Evolutionary conservation across 805 yeast genomes (phyloP).

Genomic region (Kuraishia piskuri): DNA sequence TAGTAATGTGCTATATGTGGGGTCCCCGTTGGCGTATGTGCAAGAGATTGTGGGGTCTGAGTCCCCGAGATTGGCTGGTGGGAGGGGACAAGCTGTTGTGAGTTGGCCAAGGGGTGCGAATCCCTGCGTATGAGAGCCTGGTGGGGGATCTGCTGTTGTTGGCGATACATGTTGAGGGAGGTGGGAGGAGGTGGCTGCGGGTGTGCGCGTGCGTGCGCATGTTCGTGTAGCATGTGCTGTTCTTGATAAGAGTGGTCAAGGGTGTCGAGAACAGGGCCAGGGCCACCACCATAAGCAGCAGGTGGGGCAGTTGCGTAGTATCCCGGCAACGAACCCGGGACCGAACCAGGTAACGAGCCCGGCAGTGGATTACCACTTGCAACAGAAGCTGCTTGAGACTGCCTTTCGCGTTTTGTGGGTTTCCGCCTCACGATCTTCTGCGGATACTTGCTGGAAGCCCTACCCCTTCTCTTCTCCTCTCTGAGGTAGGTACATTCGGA

Average conservation of each 20-base stretch:
- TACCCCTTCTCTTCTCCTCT: constrained; percentile 35
- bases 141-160: background rate
- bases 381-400: background rate
- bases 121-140: background rate
- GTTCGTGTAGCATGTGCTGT: background rate
- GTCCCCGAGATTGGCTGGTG: background rate
- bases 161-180: background rate
- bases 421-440: constrained; percentile 19
- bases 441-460: constrained; percentile 35
- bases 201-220: background rate
- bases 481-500: constrained; percentile 31
- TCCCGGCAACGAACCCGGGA: background rate
- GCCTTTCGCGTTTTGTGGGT: constrained; percentile 12
- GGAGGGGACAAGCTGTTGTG: background rate
- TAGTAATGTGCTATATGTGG: background rate
- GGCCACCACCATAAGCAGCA: background rate
- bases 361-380: background rate
- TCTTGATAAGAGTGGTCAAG: no score
- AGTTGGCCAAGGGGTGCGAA: background rate
- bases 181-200: background rate
- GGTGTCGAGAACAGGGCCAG: background rate
- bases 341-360: background rate
- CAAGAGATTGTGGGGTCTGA: background rate
- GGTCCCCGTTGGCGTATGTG: background rate
- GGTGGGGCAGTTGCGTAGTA: background rate